Evolutionary conservation across 495 filamentous ascomycete species (phyloP).

Genomic region (Chaetomium fimeti): DNA sequence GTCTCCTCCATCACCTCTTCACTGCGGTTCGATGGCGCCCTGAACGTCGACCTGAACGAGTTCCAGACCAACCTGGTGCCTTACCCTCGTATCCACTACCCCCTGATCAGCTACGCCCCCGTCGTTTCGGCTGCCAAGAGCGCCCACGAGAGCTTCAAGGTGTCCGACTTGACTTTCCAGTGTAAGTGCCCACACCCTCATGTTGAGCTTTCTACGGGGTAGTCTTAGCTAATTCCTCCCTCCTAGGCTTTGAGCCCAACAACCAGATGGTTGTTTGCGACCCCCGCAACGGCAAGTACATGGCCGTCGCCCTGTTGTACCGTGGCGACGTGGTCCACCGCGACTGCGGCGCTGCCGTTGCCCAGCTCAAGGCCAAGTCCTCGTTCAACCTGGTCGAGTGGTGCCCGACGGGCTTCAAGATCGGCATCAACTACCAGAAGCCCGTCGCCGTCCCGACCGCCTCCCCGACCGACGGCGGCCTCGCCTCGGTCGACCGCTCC

Average conservation of each 20-base stretch:
- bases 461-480: conserved; percentile 56
- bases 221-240: not conserved
- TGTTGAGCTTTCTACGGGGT: not conserved
- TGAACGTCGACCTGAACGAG: conserved; percentile 90
- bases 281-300: conserved; percentile 89
- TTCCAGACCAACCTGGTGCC: conserved; percentile 95
- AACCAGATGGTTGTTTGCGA: conserved; percentile 97
- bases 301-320: conserved; percentile 88
- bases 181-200: conserved; percentile 52
- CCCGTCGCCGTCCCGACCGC: conserved; percentile 72
- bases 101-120: conserved; percentile 83
- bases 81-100: conserved; percentile 89
- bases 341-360: conserved; percentile 77
- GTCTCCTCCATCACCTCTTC: conserved; percentile 90
- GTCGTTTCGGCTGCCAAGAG: conserved; percentile 80
- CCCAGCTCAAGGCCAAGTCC: conserved; percentile 77
- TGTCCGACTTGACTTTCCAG: conserved; percentile 81
- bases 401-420: conserved; percentile 96
- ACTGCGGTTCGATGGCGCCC: conserved; percentile 83
- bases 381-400: conserved; percentile 93
- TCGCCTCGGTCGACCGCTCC: conserved; percentile 80
- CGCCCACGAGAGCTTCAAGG: conserved; percentile 89
- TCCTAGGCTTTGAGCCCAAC: conserved; percentile 78
- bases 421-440: conserved; percentile 92
- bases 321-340: conserved; percentile 85